Percentiles rank a stretch among this genome's conserved stretches.
Conservation (phyloP, 371 early-diverging fungal species). For the Nematocida sp. region DNA sequence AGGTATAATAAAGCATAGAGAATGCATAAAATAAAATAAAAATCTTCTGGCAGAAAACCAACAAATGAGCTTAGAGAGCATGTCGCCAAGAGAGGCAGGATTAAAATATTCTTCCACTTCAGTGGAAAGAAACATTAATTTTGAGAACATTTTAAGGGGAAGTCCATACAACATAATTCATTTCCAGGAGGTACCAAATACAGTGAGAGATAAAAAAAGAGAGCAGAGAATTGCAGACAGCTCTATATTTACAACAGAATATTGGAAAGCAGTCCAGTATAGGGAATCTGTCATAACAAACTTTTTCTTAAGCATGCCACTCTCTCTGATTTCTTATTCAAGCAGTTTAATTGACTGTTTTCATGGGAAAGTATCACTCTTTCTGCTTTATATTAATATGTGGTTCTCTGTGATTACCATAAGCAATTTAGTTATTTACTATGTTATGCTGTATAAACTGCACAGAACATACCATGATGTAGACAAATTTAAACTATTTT, state of each 20-base stretch:
- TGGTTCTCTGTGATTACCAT: background rate
- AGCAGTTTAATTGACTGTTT: background rate
- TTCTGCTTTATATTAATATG: slow-evolving; percentile 14
- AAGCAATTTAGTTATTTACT: slow-evolving; percentile 10
- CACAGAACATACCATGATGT: background rate
- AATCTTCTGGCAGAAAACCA: no score
- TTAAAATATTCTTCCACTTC: no score
- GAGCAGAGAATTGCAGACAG: background rate
- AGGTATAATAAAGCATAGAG: no score
- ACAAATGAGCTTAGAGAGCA: no score
- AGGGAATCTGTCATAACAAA: background rate
- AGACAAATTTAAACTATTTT: background rate
- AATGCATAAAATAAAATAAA: no score
- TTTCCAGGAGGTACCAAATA: background rate
- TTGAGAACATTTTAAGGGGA: background rate
- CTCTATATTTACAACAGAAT: slow-evolving; percentile 34
- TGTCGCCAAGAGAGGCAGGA: no score
- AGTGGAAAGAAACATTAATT: background rate
- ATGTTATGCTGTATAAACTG: background rate
- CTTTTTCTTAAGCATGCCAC: slow-evolving; percentile 5
- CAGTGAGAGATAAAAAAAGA: background rate
- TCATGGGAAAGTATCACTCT: background rate
- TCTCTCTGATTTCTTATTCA: background rate
- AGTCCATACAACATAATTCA: background rate
- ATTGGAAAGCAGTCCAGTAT: slow-evolving; percentile 27